Base-by-base conservation (phyloP, 345 rosid species). In the Crucihimalaya himalaica region DNA sequence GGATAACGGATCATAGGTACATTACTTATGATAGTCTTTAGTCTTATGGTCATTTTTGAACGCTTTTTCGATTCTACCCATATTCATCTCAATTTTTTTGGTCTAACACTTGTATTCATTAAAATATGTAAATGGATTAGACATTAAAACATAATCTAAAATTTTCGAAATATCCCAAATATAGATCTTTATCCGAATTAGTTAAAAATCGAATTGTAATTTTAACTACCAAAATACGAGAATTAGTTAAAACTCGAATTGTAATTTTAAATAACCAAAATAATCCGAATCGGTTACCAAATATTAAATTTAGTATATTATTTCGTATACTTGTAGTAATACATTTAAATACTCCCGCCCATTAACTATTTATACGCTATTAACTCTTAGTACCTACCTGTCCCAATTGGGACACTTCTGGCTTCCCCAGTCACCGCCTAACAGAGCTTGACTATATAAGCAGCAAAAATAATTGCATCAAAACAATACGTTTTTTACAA, bases 391-490 rank as follows among this genome's bases (percentile, higher is more conserved):
- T 7, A 43, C 19, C 48, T 7, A 43, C 19, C 48, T 16, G 45
- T 59, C 64, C 64, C 63, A 11, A 35, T 58, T 35, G 3, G 3
- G 10, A 35, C 47, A 59, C 64, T 25, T 14, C 8, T 3, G 31
- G 40, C 51, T 56, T 12, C 27, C 56, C 54, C 56, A 67, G 73
- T 67, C 79, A 75, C 79, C 63, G 73, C 77, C 71, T 73, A 56
- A 55, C 65, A 5, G n/a, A n/a, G 66, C 21, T 39, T 37, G 68
- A 71, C 68, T 61, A 19, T 12, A 46, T 14, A 35, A 59, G 35
- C 45, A 27, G 31, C 34, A 31, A 27, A 53, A 11, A 25, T 21
- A 52, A 25, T 12, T 40, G 42, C 42, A 68, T 55, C 15, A 68
- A 68, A 19, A 13, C 16, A 12, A 39, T 32, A 32, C 8, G n/a